Evolutionary conservation across 129 eudicot genomes (phyloP).

Genomic region (Oenanthe sinensis): DNA sequence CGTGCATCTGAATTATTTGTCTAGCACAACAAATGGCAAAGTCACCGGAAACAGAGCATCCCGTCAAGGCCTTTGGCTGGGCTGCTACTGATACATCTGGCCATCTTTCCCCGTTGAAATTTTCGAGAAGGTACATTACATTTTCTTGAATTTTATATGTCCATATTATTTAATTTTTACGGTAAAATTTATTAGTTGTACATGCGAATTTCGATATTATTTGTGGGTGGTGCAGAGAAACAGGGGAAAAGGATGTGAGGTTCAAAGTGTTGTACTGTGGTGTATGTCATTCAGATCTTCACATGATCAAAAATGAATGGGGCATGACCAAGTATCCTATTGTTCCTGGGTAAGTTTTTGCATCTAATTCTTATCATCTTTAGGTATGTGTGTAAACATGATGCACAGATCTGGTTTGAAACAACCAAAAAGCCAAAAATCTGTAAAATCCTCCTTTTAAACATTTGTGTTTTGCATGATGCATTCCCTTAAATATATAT

Average conservation of each 20-base stretch:
- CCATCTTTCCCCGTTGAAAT: conserved; percentile 23
- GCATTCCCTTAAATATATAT: neutral
- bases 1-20: neutral
- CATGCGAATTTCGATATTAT: neutral
- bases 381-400: neutral
- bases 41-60: conserved; percentile 25
- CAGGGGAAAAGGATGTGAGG: conserved; percentile 24
- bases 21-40: conserved; percentile 3
- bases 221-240: conserved; percentile 17
- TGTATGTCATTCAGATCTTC: conserved; percentile 34
- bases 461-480: neutral
- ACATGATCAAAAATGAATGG: conserved; percentile 25
- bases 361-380: neutral
- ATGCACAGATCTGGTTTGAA: neutral
- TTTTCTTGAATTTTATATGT: neutral
- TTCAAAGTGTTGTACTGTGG: conserved; percentile 30
- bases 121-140: conserved; percentile 25
- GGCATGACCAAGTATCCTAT: conserved; percentile 25
- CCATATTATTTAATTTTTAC: neutral
- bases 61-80: conserved; percentile 25
- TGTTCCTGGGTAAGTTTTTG: conserved; percentile 30
- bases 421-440: neutral
- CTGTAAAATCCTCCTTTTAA: neutral
- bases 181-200: neutral
- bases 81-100: conserved; percentile 18